Evolutionary conservation across 768 basidiomycete species (phyloP), one percentile per base, ranked within the genome.

Genomic region (Rhizopogon vesiculosus): DNA sequence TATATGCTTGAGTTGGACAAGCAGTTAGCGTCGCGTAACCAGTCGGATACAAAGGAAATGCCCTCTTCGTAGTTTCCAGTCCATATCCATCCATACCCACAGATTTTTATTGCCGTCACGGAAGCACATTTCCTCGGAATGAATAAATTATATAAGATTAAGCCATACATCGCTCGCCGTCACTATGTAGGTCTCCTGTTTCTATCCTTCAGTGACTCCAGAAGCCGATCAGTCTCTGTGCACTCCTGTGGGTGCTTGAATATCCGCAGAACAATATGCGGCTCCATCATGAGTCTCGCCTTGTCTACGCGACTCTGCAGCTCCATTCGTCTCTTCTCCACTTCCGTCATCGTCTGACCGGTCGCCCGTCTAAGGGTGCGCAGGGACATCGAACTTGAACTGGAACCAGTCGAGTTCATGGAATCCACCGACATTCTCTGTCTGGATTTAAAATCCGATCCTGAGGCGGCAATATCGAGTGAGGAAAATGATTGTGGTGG

Each of bases 211-310:
- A 49, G 25, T 50, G 25, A 56, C 16, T 45, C 63, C 49, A 83
- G 62, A 55, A 82, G 72, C 45, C 75, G 70, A 39, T 70, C 70
- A 22, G 77, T 79, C 69, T 92, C 90, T 15, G 78, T 74, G 64
- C 89, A 91, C 62, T 93, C 88, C 59, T 62, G 71, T 9, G 91
- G 85, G 42, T 81, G 68, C 61, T 82, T 78, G 66, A 93, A 93
- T 28, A 91, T 66, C 51, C 88, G 77, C 63, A 92, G 67, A 18
- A 73, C 69, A 9, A 90, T 74, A 59, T 81, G 72, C 31, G 68
- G 61, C 5, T 87, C 85, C 63, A 89, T 80, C 64, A 77, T 69
- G 59, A 72, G 75, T 53, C 87, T 72, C 28, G 87, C 88, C 56
- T 71, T 74, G 71, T 82, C 82, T 53, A 92, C 78, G 33, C 90